Evolutionary conservation across 306 rosid species (phyloP).

Genomic region (Delonix regia): DNA sequence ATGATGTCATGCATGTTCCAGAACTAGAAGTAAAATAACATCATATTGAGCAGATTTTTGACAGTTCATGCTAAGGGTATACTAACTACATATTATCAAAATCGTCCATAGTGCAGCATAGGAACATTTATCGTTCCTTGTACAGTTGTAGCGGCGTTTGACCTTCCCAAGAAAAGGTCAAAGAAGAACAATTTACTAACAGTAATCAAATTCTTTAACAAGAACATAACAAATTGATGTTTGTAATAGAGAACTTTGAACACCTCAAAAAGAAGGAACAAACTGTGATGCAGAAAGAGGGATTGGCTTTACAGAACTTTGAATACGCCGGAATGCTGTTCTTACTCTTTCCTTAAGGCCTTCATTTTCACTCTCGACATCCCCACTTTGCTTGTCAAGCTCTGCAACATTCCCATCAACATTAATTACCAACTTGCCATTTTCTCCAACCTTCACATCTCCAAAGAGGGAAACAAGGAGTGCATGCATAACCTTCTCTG

Average conservation of each 20-base stretch:
- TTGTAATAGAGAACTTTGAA: no score
- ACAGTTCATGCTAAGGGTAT: not conserved
- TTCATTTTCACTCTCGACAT: conserved; percentile 83
- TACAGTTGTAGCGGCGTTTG: conserved; percentile 1
- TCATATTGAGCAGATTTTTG: not conserved
- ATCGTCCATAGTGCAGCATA: no score
- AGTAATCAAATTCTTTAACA: no score
- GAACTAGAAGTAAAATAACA: not conserved
- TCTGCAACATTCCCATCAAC: conserved; percentile 78
- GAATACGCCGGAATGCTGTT: conserved; percentile 73
- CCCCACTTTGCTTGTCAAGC: conserved; percentile 80
- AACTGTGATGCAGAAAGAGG: conserved; percentile 62
- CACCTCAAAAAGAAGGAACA: not conserved
- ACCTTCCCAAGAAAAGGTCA: not conserved
- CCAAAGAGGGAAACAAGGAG: conserved; percentile 81
- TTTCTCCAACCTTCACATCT: conserved; percentile 74
- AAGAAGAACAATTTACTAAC: no score
- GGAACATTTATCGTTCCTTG: no score
- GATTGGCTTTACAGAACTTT: conserved; percentile 77
- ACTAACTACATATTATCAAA: not conserved
- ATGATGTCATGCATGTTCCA: no score
- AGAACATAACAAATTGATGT: no score
- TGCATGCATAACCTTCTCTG: conserved; percentile 71
- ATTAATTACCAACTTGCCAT: conserved; percentile 76
- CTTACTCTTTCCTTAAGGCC: conserved; percentile 84